Evolutionary conservation across 345 rosid genomes (phyloP).

Genomic region (Citrus medica): DNA sequence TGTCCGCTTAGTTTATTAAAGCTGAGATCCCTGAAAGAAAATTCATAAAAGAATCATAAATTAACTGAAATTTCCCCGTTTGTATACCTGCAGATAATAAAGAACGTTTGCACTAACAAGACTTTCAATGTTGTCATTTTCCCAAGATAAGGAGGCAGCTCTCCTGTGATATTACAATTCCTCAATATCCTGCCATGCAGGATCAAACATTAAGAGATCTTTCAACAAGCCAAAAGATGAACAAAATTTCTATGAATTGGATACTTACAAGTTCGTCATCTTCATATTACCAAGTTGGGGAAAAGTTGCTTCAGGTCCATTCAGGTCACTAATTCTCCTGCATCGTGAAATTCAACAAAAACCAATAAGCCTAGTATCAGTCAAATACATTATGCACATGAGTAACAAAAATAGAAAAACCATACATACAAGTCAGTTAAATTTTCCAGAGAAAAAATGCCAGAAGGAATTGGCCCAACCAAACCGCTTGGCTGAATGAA

Average conservation of each 20-base stretch:
- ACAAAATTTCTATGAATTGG: neutral
- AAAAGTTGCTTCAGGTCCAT: conserved; percentile 35
- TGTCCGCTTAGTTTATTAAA: conserved; percentile 39
- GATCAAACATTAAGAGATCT: neutral
- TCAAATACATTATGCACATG: neutral
- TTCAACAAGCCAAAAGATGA: neutral
- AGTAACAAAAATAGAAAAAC: neutral
- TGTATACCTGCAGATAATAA: neutral
- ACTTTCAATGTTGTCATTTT: conserved; percentile 1
- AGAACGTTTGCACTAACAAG: conserved; percentile 26
- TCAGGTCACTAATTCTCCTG: conserved; percentile 61
- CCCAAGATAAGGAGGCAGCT: conserved; percentile 41
- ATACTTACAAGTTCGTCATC: conserved; percentile 33
- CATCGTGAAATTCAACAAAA: neutral
- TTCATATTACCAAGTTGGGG: conserved; percentile 31
- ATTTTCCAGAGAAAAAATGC: conserved; percentile 17
- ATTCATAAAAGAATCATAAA: neutral
- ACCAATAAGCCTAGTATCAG: neutral
- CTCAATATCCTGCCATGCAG: conserved; percentile 40
- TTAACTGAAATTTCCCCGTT: neutral
- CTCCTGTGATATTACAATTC: conserved; percentile 51
- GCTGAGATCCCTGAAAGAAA: conserved; percentile 42
- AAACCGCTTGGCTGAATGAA: conserved; percentile 47
- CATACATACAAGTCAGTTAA: conserved; percentile 31
- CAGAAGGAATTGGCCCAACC: conserved; percentile 48